These are phyloP conservation scores for Cladochytrium replicatum DNA, from an alignment of 192 early-diverging fungal genomes.

Conservation along the genomic window DNA sequence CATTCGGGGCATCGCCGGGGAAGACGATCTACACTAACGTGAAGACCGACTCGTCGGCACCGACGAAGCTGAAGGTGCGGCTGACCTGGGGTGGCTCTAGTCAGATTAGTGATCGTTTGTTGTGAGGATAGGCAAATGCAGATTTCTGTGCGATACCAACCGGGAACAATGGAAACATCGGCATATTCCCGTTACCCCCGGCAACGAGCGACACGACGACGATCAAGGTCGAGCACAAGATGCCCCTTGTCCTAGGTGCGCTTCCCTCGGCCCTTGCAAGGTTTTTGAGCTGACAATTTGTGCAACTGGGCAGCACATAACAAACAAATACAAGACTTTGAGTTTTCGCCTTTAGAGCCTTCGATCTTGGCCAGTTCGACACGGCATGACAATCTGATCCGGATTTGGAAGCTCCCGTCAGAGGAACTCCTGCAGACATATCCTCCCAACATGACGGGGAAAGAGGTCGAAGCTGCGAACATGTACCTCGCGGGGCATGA, in stretches of 20 bases:
- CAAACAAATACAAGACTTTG: slow-evolving; percentile 20
- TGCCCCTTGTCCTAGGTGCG: slow-evolving; percentile 12
- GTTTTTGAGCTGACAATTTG: not conserved
- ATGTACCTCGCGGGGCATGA: slow-evolving; percentile 27
- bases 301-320: slow-evolving; percentile 2
- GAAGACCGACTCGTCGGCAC: slow-evolving; percentile 9
- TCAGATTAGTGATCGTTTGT: not conserved
- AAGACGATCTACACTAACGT: slow-evolving; percentile 17
- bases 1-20: not conserved
- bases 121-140: slow-evolving; percentile 5
- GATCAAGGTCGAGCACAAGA: slow-evolving; percentile 1
- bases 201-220: not conserved
- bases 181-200: slow-evolving; percentile 14
- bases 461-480: slow-evolving; percentile 8
- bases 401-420: slow-evolving; percentile 17
- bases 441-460: too few species aligned
- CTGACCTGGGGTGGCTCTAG: too few species aligned
- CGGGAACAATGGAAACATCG: slow-evolving; percentile 4
- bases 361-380: slow-evolving; percentile 5
- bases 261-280: not conserved
- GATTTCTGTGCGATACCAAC: slow-evolving; percentile 9
- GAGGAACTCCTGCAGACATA: too few species aligned
- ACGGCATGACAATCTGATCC: slow-evolving; percentile 10
- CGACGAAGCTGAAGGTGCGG: slow-evolving; percentile 14
- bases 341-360: slow-evolving; percentile 3